Percentiles rank a stretch among this genome's conserved stretches.
Conservation (phyloP, 2,329 filamentous ascomycete species). For the Didymella pomorum region DNA sequence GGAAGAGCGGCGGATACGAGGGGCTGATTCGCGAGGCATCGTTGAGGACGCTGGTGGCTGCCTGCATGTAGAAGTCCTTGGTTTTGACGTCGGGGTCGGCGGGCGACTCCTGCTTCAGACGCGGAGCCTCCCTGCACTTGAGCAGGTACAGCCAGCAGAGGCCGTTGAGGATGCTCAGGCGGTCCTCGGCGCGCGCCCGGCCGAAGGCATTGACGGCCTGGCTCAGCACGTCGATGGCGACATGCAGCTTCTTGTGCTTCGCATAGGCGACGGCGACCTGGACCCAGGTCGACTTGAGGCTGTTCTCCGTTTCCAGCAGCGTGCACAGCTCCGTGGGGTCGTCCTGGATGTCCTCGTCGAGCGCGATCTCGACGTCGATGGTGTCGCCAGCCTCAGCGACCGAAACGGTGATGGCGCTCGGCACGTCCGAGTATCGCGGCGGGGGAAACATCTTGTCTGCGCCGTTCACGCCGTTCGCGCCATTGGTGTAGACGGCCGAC, state of each 20-base stretch:
- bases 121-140: conserved; percentile 83
- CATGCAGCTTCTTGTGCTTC: conserved; percentile 92
- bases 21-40: conserved; percentile 95
- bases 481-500: conserved; percentile 58
- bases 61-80: conserved; percentile 91
- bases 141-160: conserved; percentile 91
- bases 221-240: conserved; percentile 74
- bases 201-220: conserved; percentile 77
- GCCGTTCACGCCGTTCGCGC: conserved; percentile 61
- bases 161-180: conserved; percentile 82
- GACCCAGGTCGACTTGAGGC: conserved; percentile 94
- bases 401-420: conserved; percentile 69
- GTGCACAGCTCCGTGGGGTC: conserved; percentile 95
- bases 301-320: conserved; percentile 91
- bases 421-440: conserved; percentile 68
- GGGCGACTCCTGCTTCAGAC: conserved; percentile 63
- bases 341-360: conserved; percentile 83
- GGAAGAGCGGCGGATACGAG: conserved; percentile 86
- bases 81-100: conserved; percentile 72
- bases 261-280: conserved; percentile 97
- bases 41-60: conserved; percentile 90
- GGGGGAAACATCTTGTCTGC: conserved; percentile 49
- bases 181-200: conserved; percentile 77
- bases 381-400: conserved; percentile 67
- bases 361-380: conserved; percentile 89